phyloP scores from a whole-genome alignment of 352 stramenopile genomes.

The Globisporangium takayamanum region DNA sequence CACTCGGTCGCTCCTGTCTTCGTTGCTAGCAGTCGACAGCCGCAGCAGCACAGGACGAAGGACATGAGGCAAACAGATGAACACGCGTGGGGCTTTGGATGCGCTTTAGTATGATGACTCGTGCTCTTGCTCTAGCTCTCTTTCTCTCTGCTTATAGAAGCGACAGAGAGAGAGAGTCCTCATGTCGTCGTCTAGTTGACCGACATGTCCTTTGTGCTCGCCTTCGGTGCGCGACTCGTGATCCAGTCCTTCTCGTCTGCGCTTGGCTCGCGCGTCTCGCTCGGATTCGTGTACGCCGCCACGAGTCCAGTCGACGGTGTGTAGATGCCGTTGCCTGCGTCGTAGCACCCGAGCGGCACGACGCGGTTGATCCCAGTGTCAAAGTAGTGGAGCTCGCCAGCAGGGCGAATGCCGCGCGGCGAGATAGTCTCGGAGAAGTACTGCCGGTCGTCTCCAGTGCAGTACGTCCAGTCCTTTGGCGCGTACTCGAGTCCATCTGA shows the following conservation, averaged over 20 bases:
- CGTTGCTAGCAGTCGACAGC: not conserved
- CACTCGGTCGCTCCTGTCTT: not conserved
- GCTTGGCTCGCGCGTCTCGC: constrained; percentile 37
- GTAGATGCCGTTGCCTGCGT: constrained; percentile 74
- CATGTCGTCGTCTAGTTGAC: constrained; percentile 24
- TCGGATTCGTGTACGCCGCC: constrained; percentile 43
- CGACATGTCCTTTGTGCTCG: constrained; percentile 67
- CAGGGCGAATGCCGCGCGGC: constrained; percentile 37
- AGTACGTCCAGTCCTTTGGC: constrained; percentile 56
- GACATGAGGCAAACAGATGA: not conserved
- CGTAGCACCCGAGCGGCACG: constrained; percentile 63
- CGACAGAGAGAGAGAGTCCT: not conserved
- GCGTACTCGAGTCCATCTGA: constrained; percentile 68
- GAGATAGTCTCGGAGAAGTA: constrained; percentile 67
- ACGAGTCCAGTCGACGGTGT: constrained; percentile 50
- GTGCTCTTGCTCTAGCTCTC: not conserved
- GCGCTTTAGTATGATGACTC: not conserved
- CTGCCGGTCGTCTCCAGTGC: constrained; percentile 46
- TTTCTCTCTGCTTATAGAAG: constrained; percentile 1
- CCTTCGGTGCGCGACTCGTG: constrained; percentile 45
- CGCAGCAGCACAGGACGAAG: not conserved
- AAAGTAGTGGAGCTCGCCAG: constrained; percentile 68
- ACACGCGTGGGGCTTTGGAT: not conserved
- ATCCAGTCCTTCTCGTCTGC: constrained; percentile 62
- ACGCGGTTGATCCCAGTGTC: constrained; percentile 56